Percentiles rank a stretch among this genome's conserved stretches.
Conservation (phyloP, 208 protist genomes). For the Giardia duodenalis region DNA sequence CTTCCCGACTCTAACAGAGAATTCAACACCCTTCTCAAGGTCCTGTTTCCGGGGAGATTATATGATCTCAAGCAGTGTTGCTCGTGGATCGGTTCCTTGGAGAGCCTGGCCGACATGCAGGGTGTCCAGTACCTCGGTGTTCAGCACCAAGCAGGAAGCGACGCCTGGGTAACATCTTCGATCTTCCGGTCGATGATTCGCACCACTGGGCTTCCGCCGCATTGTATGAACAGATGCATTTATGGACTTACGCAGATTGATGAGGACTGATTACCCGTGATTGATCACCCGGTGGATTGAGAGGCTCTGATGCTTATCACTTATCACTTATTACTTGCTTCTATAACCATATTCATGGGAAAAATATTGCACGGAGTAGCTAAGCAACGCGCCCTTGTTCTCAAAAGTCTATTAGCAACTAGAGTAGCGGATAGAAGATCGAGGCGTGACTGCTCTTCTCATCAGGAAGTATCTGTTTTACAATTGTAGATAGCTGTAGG, state of each 20-base stretch:
- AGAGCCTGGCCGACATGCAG: not conserved
- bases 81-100: not conserved
- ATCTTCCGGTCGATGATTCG: no score
- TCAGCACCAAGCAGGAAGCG: not conserved
- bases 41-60: not conserved
- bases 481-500: no score
- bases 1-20: not conserved
- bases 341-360: not conserved
- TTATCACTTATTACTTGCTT: not conserved
- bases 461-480: no score
- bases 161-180: not conserved
- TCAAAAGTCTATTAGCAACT: no score
- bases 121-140: not conserved
- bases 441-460: no score
- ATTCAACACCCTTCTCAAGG: not conserved
- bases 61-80: not conserved
- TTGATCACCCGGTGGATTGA: not conserved
- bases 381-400: no score
- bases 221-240: not conserved
- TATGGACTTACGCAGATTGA: not conserved
- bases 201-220: no score
- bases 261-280: not conserved
- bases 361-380: no score
- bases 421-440: no score
- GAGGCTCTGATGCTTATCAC: not conserved